Evolutionary conservation across 768 basidiomycete species (phyloP).

Genomic region (Russula abietina): DNA sequence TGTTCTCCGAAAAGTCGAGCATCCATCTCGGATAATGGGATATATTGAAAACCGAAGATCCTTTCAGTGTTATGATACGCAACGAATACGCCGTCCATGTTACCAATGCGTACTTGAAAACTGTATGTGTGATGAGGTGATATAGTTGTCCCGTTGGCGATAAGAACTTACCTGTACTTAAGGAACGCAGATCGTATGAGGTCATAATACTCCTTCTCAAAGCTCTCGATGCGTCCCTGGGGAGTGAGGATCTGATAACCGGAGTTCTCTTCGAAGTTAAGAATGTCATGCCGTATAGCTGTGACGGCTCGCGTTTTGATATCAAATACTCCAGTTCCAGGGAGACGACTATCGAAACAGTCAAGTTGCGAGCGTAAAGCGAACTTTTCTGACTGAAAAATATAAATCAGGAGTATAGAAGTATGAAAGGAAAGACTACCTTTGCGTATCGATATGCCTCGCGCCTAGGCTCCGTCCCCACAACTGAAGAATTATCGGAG

Average conservation of each 20-base stretch:
- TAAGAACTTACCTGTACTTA: conserved; percentile 67
- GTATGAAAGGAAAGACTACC: conserved; percentile 37
- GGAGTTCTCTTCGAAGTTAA: conserved; percentile 82
- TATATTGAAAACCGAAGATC: conserved; percentile 92
- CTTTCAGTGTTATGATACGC: conserved; percentile 83
- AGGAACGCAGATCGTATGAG: conserved; percentile 90
- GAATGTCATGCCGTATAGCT: conserved; percentile 74
- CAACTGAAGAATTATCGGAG: conserved; percentile 28
- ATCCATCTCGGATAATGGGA: conserved; percentile 86
- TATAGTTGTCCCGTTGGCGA: neutral
- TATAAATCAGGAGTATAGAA: neutral
- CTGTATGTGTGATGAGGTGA: conserved; percentile 35
- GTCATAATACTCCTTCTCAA: conserved; percentile 93
- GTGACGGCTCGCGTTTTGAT: conserved; percentile 90
- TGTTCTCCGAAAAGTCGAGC: conserved; percentile 59
- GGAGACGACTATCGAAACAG: conserved; percentile 71
- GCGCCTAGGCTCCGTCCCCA: conserved; percentile 33
- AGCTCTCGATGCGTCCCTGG: conserved; percentile 65
- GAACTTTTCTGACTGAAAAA: conserved; percentile 48
- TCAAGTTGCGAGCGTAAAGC: conserved; percentile 96
- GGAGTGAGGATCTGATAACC: conserved; percentile 66
- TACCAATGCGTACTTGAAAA: conserved; percentile 92
- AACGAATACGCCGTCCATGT: conserved; percentile 92
- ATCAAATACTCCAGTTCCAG: conserved; percentile 90
- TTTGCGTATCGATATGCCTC: conserved; percentile 87